Conservation (phyloP, 1,284 basidiomycete species). For the Rhodotorula sp. region DNA sequence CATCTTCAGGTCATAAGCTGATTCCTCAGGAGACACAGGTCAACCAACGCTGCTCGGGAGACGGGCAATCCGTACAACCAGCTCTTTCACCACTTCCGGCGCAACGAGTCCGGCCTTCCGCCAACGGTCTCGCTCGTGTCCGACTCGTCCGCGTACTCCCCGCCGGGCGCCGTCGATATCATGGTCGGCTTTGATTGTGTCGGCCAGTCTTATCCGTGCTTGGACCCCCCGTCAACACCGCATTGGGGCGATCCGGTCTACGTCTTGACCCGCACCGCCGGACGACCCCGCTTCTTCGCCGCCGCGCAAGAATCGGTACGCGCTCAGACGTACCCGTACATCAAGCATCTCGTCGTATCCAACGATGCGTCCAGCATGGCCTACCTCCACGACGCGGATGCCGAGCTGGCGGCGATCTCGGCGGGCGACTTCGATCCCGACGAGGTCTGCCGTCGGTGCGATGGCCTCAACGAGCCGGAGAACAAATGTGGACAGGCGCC, state of each 20-base stretch:
- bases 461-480: not conserved
- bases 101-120: not conserved
- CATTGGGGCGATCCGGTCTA: constrained; percentile 15
- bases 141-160: constrained; percentile 1
- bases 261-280: constrained; percentile 12
- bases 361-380: not conserved
- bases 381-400: not conserved
- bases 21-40: not conserved
- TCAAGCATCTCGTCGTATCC: constrained; percentile 16
- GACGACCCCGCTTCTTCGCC: constrained; percentile 4
- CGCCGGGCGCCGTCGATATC: constrained; percentile 8
- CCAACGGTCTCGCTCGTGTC: not conserved
- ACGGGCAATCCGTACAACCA: constrained; percentile 23
- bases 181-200: constrained; percentile 24
- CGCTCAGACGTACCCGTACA: constrained; percentile 19
- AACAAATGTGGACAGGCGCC: not conserved
- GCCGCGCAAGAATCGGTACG: constrained; percentile 18
- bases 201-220: constrained; percentile 27
- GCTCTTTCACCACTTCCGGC: constrained; percentile 27
- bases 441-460: constrained; percentile 15
- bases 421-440: constrained; percentile 7
- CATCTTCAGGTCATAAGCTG: not conserved
- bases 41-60: constrained; percentile 9
- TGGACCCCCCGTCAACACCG: not conserved
- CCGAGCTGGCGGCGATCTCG: not conserved